phyloP scores from a whole-genome alignment of 805 yeast species.

The Maudiozyma bulderi region DNA sequence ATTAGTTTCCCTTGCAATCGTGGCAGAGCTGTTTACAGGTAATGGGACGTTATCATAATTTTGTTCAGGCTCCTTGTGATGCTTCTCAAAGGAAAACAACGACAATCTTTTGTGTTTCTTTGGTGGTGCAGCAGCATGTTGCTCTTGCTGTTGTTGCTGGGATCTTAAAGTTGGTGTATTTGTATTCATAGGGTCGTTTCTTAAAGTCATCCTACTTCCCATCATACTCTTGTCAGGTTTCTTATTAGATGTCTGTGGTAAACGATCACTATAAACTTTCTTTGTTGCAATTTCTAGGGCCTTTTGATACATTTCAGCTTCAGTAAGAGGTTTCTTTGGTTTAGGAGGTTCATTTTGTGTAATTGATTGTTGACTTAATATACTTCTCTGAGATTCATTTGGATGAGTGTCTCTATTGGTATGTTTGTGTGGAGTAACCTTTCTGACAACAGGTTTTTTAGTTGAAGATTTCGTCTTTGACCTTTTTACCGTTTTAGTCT shows the following conservation, averaged over 20 bases:
- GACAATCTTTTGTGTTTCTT: not conserved
- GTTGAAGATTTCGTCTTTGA: not conserved
- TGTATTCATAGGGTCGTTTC: conserved; percentile 2
- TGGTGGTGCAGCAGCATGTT: not conserved
- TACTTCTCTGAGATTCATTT: not conserved
- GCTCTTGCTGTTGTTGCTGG: not conserved
- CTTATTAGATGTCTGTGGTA: not conserved
- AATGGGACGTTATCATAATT: not conserved
- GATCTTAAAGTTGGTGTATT: not conserved
- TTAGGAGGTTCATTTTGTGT: not conserved
- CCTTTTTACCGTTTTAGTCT: not conserved
- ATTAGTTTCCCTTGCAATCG: not conserved
- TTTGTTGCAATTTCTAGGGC: conserved; percentile 49
- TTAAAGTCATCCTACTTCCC: conserved; percentile 18
- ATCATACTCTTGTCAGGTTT: conserved; percentile 10
- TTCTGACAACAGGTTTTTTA: not conserved
- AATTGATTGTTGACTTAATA: not conserved
- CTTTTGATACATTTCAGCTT: conserved; percentile 43
- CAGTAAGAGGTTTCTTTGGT: conserved; percentile 12
- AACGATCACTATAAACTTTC: conserved; percentile 37
- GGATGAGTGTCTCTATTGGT: not conserved
- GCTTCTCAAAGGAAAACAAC: not conserved
- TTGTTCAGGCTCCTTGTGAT: not conserved
- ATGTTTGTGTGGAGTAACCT: not conserved
- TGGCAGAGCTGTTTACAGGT: not conserved